Base-by-base conservation (phyloP, 305 asterid species). In the Plantago coronopus region DNA sequence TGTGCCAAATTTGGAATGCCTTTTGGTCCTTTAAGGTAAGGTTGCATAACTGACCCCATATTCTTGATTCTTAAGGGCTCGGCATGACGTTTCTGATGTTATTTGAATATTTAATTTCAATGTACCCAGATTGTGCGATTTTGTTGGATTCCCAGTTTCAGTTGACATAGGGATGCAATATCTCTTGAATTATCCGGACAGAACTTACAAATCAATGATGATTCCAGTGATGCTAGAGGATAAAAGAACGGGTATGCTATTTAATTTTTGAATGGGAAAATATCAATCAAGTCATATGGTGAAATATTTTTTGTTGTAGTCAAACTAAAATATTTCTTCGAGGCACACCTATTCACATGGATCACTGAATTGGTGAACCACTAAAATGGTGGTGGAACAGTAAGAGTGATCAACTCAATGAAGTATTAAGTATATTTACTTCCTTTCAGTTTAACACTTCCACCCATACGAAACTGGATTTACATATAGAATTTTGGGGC, bases 121-220 rank as follows among this genome's bases (percentile, higher is more conserved):
- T 51, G 48, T 61, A 13, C 29, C 2, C 69, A 93, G 99, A 73
- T 74, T 94, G 78, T 87, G 96, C 57, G 99, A 94, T 72, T 95
- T 94, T 67, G 97, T 94, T 47, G 99, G 97, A 51, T 90, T 94
- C 72, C 97, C 97, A 53, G 99, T 90, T 78, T 96, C 96, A 16
- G 48, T 85, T 58, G 97, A 96, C 59, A 94, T 97, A 5, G 96
- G 97, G 9, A 76, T 86, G 29, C 96, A 94, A 54, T 94, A 81
- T 62, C 85, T 90, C 56, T 46, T 90, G 65, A 89, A 82, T 69
- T 94, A 90, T 62, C 95, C 97, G 0, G 96, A 90, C 70, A 84
- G 99, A 64, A 79, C 96, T 20, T 90, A 87, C 76, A 94, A 86
- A 70, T 85, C 97, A 4, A 76, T 87, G 97, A 69, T 94, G 71